Conservation (phyloP, 2,329 filamentous ascomycete genomes). For the Aspergillus clavatus region DNA sequence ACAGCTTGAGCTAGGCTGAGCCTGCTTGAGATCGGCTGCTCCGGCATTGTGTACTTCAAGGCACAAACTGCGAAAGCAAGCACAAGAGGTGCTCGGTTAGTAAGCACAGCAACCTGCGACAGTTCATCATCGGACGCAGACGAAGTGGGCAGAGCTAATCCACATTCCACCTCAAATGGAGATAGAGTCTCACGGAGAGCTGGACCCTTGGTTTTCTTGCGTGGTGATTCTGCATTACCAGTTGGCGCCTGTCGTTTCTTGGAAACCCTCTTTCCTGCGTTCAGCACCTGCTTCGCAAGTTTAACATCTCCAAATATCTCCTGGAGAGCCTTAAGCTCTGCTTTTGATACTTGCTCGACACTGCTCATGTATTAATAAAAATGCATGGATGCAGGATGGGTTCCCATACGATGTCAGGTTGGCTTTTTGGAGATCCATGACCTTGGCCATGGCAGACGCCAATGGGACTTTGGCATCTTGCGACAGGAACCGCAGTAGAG, state of each 20-base stretch:
- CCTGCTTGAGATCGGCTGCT: conserved; percentile 77
- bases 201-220: conserved; percentile 36
- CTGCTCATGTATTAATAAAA: conserved; percentile 10
- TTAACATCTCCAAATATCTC: conserved; percentile 50
- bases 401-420: conserved; percentile 39
- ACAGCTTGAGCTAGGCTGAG: conserved; percentile 79
- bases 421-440: conserved; percentile 50
- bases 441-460: conserved; percentile 50
- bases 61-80: conserved; percentile 73
- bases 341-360: conserved; percentile 47
- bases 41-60: conserved; percentile 75
- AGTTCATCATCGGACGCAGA: conserved; percentile 54
- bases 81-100: conserved; percentile 77
- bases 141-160: conserved; percentile 30
- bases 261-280: conserved; percentile 52
- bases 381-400: not conserved
- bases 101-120: conserved; percentile 55
- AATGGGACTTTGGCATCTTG: conserved; percentile 55
- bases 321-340: conserved; percentile 42
- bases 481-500: conserved; percentile 53
- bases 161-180: conserved; percentile 32
- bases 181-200: conserved; percentile 10
- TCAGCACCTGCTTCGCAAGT: conserved; percentile 52
- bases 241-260: conserved; percentile 50
- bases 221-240: conserved; percentile 28